Conservation (phyloP, 345 rosid species). For the Citrus trifoliata region DNA sequence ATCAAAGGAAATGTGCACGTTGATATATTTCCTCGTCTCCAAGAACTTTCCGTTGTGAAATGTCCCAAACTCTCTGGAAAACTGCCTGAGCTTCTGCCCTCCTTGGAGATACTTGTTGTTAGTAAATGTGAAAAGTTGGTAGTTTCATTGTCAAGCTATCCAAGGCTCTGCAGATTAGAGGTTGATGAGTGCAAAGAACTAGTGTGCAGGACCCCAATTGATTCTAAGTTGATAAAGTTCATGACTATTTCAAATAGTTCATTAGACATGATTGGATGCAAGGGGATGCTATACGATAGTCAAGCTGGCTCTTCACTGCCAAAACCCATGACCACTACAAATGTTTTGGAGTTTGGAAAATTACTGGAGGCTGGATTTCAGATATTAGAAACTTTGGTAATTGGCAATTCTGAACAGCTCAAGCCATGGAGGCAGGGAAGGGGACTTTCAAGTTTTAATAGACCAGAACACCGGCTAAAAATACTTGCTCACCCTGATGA, state of each 20-base stretch:
- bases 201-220: not conserved
- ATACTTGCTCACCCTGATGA: not conserved
- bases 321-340: not conserved
- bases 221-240: too few species aligned
- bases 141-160: not conserved
- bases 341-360: not conserved
- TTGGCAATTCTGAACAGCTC: not conserved
- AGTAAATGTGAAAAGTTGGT: not conserved
- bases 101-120: not conserved
- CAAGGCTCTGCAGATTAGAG: not conserved
- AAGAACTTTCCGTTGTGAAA: not conserved
- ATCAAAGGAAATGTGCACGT: not conserved
- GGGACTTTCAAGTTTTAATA: too few species aligned
- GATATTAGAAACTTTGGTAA: not conserved
- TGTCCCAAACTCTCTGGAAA: not conserved
- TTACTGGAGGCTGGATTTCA: not conserved
- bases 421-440: not conserved
- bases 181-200: not conserved
- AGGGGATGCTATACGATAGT: too few species aligned
- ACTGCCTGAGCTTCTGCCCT: not conserved
- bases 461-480: not conserved
- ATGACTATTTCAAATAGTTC: too few species aligned
- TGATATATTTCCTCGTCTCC: not conserved
- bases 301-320: too few species aligned
- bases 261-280: too few species aligned